Evolutionary conservation across 2,329 filamentous ascomycete genomes (phyloP), one percentile per base, ranked within the genome.

Genomic region (Aspergillus tubingensis): DNA sequence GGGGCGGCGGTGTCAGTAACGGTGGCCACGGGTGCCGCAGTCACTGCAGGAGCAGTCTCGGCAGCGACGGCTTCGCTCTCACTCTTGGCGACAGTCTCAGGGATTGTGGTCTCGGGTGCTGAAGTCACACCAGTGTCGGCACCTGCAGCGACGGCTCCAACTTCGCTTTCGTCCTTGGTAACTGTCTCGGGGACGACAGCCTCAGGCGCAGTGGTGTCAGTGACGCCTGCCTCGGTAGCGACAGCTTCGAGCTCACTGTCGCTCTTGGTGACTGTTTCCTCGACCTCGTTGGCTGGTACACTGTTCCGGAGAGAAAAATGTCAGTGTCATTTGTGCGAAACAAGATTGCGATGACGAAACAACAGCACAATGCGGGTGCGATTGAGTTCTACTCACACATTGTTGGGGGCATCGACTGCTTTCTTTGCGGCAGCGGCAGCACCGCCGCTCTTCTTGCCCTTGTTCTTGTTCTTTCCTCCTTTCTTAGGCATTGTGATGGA

Each of bases 401-500:
- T 59, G 50, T 68, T 65, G 60, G 74, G 74, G 19, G 70, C 62
- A 44, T 73, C 71, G 44, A 56, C 59, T 54, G 62, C 64, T 62
- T 70, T 71, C 65, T 73, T 68, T 4, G 66, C 65, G 15, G 62
- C 62, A 19, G 64, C 64, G 48, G 66, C 65, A 44, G 62, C 68
- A 23, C 66, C 69, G 19, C 64, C 65, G 39, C 67, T 64, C 63
- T 70, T 69, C 58, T 68, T 69, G 58, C 68, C 69, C 62, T 72
- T 74, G 60, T 67, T 62, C 65, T 73, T 68, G 21, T 51, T 23
- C 60, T 69, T 75, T 66, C 72, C 72, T 66, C 72, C 71, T 66
- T 73, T 74, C 68, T 74, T 75, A 38, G 70, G 36, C 72, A 75
- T 74, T 57, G 50, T 72, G 68, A 21, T 64, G 48, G 44, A 47